Conservation (phyloP, 2,329 filamentous ascomycete genomes). For the Amphichorda felina region DNA sequence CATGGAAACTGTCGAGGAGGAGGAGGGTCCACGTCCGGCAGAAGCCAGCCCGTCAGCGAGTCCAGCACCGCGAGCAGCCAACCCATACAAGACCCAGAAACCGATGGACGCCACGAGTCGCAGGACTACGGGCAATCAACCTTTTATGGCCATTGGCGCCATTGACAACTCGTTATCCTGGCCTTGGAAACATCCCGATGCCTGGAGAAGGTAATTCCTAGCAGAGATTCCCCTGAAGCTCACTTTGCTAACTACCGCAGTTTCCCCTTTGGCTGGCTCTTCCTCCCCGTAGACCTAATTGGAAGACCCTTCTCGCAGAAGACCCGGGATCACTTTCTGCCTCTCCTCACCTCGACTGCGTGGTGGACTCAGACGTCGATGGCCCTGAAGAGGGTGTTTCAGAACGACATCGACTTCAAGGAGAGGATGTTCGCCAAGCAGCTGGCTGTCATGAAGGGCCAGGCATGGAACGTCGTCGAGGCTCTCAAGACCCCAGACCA, state of each 20-base stretch:
- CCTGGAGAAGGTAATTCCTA: conserved; percentile 46
- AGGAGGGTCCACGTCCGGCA: conserved; percentile 9
- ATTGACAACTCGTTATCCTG: conserved; percentile 98
- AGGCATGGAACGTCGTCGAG: conserved; percentile 98
- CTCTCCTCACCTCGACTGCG: conserved; percentile 80
- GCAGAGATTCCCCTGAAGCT: background rate
- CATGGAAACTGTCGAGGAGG: conserved; percentile 35
- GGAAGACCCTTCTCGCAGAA: conserved; percentile 92
- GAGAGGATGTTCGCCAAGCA: conserved; percentile 99
- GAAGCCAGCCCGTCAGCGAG: background rate
- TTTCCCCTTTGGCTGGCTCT: conserved; percentile 98
- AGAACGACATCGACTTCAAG: conserved; percentile 89
- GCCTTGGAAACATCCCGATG: conserved; percentile 98
- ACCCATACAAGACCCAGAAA: conserved; percentile 67
- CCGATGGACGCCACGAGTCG: conserved; percentile 67
- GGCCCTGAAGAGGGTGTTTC: conserved; percentile 76
- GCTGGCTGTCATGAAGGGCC: conserved; percentile 97
- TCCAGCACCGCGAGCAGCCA: conserved; percentile 30
- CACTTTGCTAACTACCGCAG: conserved; percentile 27
- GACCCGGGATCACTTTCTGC: conserved; percentile 90
- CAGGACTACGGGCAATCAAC: conserved; percentile 29
- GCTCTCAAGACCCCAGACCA: conserved; percentile 88
- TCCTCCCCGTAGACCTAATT: conserved; percentile 90
- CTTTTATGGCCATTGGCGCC: conserved; percentile 69
- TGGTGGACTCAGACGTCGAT: conserved; percentile 97